These are phyloP conservation scores for Curvularia eragrostidis DNA, from an alignment of 2,329 filamentous ascomycete genomes.

Conservation along the genomic window DNA sequence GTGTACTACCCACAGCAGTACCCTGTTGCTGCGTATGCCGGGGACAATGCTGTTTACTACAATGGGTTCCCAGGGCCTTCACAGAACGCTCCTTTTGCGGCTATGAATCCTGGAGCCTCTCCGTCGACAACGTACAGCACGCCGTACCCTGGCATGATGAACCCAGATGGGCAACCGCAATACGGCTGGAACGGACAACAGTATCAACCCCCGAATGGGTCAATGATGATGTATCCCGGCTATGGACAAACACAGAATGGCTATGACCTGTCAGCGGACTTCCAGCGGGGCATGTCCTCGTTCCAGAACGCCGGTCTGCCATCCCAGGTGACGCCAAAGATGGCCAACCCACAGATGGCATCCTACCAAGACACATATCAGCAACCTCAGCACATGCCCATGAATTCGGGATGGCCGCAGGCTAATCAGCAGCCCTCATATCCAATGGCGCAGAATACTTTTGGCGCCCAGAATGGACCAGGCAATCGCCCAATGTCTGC, in stretches of 20 bases:
- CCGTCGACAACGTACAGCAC: slow-evolving; percentile 40
- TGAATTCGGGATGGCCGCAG: slow-evolving; percentile 44
- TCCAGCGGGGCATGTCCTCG: slow-evolving; percentile 55
- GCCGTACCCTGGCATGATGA: slow-evolving; percentile 45
- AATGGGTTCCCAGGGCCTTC: slow-evolving; percentile 47
- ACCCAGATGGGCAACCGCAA: slow-evolving; percentile 47
- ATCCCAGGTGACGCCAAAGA: slow-evolving; percentile 49
- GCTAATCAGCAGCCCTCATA: slow-evolving; percentile 41
- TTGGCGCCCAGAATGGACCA: slow-evolving; percentile 31
- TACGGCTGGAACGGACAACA: slow-evolving; percentile 46
- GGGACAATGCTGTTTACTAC: slow-evolving; percentile 53
- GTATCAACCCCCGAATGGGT: slow-evolving; percentile 34
- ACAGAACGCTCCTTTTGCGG: slow-evolving; percentile 39
- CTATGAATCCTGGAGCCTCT: slow-evolving; percentile 38
- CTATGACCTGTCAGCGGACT: slow-evolving; percentile 55
- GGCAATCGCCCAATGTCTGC: slow-evolving; percentile 47
- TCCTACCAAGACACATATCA: slow-evolving; percentile 44
- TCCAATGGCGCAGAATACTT: slow-evolving; percentile 35
- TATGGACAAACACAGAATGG: slow-evolving; percentile 43
- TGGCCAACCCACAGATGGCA: slow-evolving; percentile 46
- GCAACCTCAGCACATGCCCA: slow-evolving; percentile 36
- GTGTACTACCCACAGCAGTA: slow-evolving; percentile 61
- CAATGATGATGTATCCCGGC: slow-evolving; percentile 37
- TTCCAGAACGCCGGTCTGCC: slow-evolving; percentile 50
- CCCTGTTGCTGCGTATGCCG: slow-evolving; percentile 35